Percentiles rank a stretch among this genome's conserved stretches.
Conservation (phyloP, 2,329 filamentous ascomycete species). For the Penicillium sp. region DNA sequence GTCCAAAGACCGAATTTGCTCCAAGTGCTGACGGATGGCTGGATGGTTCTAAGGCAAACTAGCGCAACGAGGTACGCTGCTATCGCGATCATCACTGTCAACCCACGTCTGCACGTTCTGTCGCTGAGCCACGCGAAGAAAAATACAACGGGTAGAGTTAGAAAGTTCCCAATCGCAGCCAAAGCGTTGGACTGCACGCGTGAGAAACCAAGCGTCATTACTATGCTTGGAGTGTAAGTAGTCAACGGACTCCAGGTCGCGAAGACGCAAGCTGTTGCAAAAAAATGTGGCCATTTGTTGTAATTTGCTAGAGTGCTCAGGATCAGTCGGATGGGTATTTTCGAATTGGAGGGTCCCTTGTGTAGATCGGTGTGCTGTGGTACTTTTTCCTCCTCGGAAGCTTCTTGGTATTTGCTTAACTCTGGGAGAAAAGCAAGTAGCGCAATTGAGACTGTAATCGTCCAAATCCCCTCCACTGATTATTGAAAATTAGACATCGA, state of each 20-base stretch:
- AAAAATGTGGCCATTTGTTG: conserved; percentile 54
- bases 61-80: conserved; percentile 51
- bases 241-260: conserved; percentile 58
- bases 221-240: conserved; percentile 52
- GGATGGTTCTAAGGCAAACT: conserved; percentile 45
- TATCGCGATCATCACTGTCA: conserved; percentile 51
- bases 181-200: conserved; percentile 54
- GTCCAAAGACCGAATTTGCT: conserved; percentile 58
- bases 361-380: background rate
- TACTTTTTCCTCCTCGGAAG: background rate
- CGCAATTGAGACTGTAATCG: conserved; percentile 3
- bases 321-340: conserved; percentile 1
- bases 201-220: conserved; percentile 50
- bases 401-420: background rate
- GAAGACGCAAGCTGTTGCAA: conserved; percentile 57
- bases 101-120: conserved; percentile 49
- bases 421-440: conserved; percentile 8
- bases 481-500: background rate
- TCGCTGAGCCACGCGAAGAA: conserved; percentile 56
- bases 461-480: conserved; percentile 13
- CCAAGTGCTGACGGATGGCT: conserved; percentile 54
- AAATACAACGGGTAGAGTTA: conserved; percentile 55
- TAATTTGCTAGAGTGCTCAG: conserved; percentile 47
- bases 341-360: background rate
- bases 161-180: conserved; percentile 44